A percentile compares a stretch with the other conserved stretches of the same genome.
Evolutionary conservation across 2,329 filamentous ascomycete genomes (phyloP).

Genomic region (Trichoderma sp.): DNA sequence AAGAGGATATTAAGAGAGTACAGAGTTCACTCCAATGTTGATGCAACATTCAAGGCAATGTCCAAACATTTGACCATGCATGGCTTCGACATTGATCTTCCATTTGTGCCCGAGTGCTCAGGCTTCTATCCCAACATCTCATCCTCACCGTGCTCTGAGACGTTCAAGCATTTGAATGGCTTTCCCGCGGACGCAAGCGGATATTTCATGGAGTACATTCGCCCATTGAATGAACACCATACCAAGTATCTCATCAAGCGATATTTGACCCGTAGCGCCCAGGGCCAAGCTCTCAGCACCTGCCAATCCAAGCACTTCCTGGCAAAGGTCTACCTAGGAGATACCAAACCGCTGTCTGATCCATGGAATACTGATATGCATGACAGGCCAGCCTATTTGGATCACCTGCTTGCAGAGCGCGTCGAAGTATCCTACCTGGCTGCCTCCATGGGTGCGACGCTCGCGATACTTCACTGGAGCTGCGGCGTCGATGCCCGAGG

Average conservation of each 20-base stretch:
- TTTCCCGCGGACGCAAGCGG: conserved; percentile 17
- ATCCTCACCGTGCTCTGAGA: conserved; percentile 11
- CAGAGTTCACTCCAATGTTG: conserved; percentile 10
- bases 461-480: conserved; percentile 28
- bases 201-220: conserved; percentile 22
- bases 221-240: conserved; percentile 20
- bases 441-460: conserved; percentile 22
- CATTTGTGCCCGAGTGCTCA: conserved; percentile 13
- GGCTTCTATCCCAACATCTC: conserved; percentile 15
- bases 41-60: conserved; percentile 12
- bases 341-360: conserved; percentile 18
- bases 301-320: conserved; percentile 15
- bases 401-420: conserved; percentile 23
- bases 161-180: conserved; percentile 6
- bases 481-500: conserved; percentile 26
- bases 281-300: conserved; percentile 17
- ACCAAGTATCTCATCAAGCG: conserved; percentile 20
- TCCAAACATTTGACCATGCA: neutral
- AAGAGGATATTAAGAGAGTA: conserved; percentile 15
- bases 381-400: conserved; percentile 24
- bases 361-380: conserved; percentile 17
- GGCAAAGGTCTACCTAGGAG: conserved; percentile 20
- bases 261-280: conserved; percentile 16
- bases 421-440: conserved; percentile 3
- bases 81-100: conserved; percentile 18